Evolutionary conservation across 2,329 filamentous ascomycete species (phyloP).

Genomic region (Neobulgaria alba): DNA sequence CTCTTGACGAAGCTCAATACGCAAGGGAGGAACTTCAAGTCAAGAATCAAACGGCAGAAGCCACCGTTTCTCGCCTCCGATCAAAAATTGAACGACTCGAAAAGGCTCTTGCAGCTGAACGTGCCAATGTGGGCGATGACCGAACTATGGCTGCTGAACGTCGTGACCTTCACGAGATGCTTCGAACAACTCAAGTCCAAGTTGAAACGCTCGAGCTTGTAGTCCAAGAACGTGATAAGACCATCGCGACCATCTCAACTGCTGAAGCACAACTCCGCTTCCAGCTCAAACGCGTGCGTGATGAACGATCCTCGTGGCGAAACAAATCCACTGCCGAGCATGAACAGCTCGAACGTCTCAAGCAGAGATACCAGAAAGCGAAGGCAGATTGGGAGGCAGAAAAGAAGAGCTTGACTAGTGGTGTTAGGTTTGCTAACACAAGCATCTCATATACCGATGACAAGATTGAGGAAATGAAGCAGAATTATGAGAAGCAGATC

Average conservation of each 20-base stretch:
- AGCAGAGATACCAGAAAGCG: constrained; percentile 32
- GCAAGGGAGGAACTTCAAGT: constrained; percentile 34
- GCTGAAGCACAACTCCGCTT: constrained; percentile 52
- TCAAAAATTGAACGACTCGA: constrained; percentile 36
- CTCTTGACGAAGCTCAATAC: constrained; percentile 37
- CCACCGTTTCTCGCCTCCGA: constrained; percentile 40
- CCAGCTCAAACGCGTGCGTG: constrained; percentile 62
- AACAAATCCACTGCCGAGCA: constrained; percentile 16
- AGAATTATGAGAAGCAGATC: constrained; percentile 36
- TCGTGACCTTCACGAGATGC: constrained; percentile 49
- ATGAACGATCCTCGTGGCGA: constrained; percentile 45
- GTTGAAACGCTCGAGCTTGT: constrained; percentile 64
- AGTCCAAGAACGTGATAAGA: constrained; percentile 58
- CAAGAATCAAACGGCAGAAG: constrained; percentile 35
- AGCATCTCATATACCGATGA: constrained; percentile 29
- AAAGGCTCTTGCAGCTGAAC: constrained; percentile 43
- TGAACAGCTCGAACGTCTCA: constrained; percentile 23
- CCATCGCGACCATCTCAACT: constrained; percentile 47
- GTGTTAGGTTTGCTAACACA: constrained; percentile 33
- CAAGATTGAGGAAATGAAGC: constrained; percentile 25
- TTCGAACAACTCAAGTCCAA: constrained; percentile 55
- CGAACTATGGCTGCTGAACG: constrained; percentile 50
- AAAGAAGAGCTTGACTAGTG: constrained; percentile 32
- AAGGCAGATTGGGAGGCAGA: constrained; percentile 39
- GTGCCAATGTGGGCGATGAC: constrained; percentile 47